Evolutionary conservation across 805 yeast genomes (phyloP).

Genomic region (Wickerhamomyces bovis): DNA sequence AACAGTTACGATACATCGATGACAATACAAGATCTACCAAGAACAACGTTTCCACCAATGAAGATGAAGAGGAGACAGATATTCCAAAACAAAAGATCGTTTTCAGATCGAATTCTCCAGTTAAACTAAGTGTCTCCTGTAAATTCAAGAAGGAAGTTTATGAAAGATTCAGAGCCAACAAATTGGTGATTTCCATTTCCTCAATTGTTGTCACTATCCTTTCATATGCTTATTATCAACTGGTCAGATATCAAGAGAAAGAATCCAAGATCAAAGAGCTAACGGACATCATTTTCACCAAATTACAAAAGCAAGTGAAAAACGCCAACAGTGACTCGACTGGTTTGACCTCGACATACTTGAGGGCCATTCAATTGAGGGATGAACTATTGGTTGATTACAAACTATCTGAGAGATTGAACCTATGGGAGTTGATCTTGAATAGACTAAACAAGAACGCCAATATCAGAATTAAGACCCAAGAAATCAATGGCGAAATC

Average conservation of each 20-base stretch:
- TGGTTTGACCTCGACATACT: slow-evolving; percentile 36
- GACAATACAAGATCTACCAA: slow-evolving; percentile 37
- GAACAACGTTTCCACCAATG: slow-evolving; percentile 33
- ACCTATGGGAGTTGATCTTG: slow-evolving; percentile 54
- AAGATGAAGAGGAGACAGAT: slow-evolving; percentile 32
- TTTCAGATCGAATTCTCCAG: slow-evolving; percentile 71
- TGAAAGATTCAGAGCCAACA: slow-evolving; percentile 28
- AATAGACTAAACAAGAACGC: slow-evolving; percentile 56
- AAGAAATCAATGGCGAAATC: slow-evolving; percentile 82
- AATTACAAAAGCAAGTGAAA: slow-evolving; percentile 42
- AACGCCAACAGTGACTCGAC: slow-evolving; percentile 27
- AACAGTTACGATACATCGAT: slow-evolving; percentile 22
- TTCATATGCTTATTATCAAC: slow-evolving; percentile 27
- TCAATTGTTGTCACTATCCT: slow-evolving; percentile 8
- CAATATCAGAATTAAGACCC: slow-evolving; percentile 52
- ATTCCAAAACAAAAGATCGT: slow-evolving; percentile 29
- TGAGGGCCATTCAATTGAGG: slow-evolving; percentile 68
- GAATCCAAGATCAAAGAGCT: slow-evolving; percentile 39
- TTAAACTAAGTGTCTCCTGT: slow-evolving; percentile 53
- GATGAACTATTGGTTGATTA: slow-evolving; percentile 46
- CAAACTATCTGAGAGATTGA: slow-evolving; percentile 29
- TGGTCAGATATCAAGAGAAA: slow-evolving; percentile 32
- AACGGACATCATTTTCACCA: slow-evolving; percentile 41
- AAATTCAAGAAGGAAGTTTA: slow-evolving; percentile 47
- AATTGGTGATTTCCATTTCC: slow-evolving; percentile 14